Conservation (phyloP, 1,284 basidiomycete species). For the Heterobasidion irregulare region DNA sequence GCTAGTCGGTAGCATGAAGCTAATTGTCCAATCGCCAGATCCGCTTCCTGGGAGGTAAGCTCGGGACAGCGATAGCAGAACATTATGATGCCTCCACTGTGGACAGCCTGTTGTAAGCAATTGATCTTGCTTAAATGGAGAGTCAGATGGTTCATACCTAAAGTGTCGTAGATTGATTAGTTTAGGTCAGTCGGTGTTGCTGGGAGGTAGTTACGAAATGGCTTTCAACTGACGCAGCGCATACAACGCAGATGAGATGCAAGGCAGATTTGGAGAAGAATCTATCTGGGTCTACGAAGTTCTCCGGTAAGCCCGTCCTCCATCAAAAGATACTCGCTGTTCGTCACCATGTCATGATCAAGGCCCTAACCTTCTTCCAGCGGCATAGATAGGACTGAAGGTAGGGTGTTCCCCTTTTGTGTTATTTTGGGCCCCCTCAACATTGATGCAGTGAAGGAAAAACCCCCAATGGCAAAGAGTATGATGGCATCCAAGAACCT, state of each 20-base stretch:
- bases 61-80: conserved; percentile 81
- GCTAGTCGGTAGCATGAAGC: neutral
- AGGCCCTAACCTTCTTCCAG: conserved; percentile 26
- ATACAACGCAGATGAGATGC: conserved; percentile 61
- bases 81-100: conserved; percentile 88
- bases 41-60: conserved; percentile 90
- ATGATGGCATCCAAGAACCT: conserved; percentile 95
- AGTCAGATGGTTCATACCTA: neutral
- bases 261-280: conserved; percentile 76
- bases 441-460: conserved; percentile 67
- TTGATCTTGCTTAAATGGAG: too few species aligned
- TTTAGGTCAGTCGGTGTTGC: conserved; percentile 29
- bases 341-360: neutral
- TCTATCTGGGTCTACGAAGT: conserved; percentile 90
- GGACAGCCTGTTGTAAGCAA: conserved; percentile 72
- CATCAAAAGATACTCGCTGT: neutral
- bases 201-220: neutral
- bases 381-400: conserved; percentile 88
- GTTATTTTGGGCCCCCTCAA: neutral
- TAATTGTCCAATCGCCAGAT: conserved; percentile 47
- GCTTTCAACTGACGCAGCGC: conserved; percentile 4
- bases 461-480: conserved; percentile 74
- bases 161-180: conserved; percentile 29
- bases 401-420: conserved; percentile 26
- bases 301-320: conserved; percentile 41